phyloP scores from a whole-genome alignment of 352 stramenopile species.

The Phytophthora pisi region DNA sequence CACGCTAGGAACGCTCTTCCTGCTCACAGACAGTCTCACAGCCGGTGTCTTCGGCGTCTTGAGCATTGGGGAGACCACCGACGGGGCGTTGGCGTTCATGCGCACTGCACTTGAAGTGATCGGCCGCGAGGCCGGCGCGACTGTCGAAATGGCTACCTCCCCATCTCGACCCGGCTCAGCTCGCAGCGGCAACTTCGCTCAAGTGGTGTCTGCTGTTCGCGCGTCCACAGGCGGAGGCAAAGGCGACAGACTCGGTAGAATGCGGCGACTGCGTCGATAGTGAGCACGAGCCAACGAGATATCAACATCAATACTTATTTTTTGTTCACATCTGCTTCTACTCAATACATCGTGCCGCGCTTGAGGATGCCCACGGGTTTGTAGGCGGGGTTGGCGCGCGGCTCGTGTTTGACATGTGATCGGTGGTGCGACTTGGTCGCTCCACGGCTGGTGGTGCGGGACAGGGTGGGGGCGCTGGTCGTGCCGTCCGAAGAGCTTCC shows the following conservation, averaged over 20 bases:
- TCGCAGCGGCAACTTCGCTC: slow-evolving; percentile 60
- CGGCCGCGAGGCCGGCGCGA: slow-evolving; percentile 63
- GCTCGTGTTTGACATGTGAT: slow-evolving; percentile 32
- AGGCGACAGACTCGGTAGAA: slow-evolving; percentile 52
- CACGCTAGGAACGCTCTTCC: slow-evolving; percentile 70
- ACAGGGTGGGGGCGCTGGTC: not conserved
- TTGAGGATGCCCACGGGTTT: slow-evolving; percentile 75
- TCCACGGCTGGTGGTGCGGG: slow-evolving; percentile 20
- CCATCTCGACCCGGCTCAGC: slow-evolving; percentile 25
- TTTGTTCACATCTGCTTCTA: slow-evolving; percentile 21
- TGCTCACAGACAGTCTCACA: slow-evolving; percentile 82
- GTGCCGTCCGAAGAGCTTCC: slow-evolving; percentile 34
- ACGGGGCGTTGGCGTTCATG: slow-evolving; percentile 60
- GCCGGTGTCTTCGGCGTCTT: slow-evolving; percentile 76
- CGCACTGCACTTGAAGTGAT: slow-evolving; percentile 81
- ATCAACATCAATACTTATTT: slow-evolving; percentile 40
- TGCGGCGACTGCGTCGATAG: slow-evolving; percentile 16
- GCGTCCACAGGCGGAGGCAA: slow-evolving; percentile 47
- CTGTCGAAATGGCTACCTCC: slow-evolving; percentile 19
- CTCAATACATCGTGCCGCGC: slow-evolving; percentile 31
- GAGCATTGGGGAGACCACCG: slow-evolving; percentile 60
- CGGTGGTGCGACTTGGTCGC: slow-evolving; percentile 29
- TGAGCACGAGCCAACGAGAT: slow-evolving; percentile 5
- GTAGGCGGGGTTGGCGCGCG: slow-evolving; percentile 28
- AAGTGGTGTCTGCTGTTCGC: slow-evolving; percentile 58